These are phyloP conservation scores for Thuidium tamariscinum DNA, from an alignment of 225 moss, liverwort and hornwort genomes.

Conservation along the genomic window DNA sequence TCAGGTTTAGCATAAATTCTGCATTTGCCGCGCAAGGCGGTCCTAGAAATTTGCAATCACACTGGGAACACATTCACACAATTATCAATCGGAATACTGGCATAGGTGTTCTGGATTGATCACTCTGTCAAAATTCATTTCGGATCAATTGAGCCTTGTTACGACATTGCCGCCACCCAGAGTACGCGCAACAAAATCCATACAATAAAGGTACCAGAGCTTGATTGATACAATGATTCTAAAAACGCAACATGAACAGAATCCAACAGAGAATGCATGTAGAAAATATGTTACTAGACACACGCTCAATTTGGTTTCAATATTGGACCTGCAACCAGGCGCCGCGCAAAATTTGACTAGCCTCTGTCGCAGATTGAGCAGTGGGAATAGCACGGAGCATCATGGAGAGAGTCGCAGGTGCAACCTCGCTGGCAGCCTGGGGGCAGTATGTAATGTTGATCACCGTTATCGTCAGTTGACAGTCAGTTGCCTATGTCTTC, in stretches of 20 bases:
- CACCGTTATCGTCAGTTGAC: neutral
- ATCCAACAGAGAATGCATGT: neutral
- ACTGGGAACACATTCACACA: neutral
- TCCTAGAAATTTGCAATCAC: neutral
- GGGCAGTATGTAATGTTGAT: neutral
- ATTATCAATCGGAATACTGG: neutral
- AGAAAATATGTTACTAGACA: neutral
- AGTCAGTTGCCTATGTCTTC: neutral
- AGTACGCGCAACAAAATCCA: neutral
- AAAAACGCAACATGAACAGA: neutral
- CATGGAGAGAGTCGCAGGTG: constrained; percentile 57
- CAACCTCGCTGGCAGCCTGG: constrained; percentile 94
- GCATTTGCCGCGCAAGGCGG: neutral
- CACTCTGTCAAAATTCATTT: neutral
- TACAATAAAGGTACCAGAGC: neutral
- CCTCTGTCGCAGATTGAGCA: constrained; percentile 43
- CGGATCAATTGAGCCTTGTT: neutral
- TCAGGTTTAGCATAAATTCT: neutral
- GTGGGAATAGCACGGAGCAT: constrained; percentile 47
- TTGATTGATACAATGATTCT: neutral
- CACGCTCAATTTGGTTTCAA: neutral
- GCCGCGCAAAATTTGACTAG: constrained; percentile 30
- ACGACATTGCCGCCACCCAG: neutral
- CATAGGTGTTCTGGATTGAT: neutral
- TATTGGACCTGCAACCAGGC: constrained; percentile 51